Conservation (phyloP, 1,139 yeast genomes). For the Eremothecium sinecaudum region DNA sequence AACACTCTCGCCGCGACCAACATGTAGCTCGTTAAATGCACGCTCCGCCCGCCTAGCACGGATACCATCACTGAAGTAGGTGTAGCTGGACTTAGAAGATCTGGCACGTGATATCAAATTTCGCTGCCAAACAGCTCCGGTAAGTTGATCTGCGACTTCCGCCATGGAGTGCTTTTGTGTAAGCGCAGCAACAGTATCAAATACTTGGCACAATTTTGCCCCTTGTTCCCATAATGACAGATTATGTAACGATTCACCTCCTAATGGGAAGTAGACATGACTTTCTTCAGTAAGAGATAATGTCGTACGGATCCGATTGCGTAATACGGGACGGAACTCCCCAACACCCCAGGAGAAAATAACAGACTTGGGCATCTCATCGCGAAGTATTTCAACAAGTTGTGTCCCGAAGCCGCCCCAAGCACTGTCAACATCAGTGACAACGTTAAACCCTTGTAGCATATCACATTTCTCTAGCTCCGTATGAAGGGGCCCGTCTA, state of each 20-base stretch:
- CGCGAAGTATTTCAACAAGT: constrained; percentile 46
- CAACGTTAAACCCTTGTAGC: constrained; percentile 58
- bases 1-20: constrained; percentile 9
- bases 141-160: constrained; percentile 16
- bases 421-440: constrained; percentile 61
- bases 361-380: constrained; percentile 60
- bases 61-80: neutral
- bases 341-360: constrained; percentile 50
- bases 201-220: constrained; percentile 17
- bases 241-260: constrained; percentile 6
- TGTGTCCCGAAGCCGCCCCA: constrained; percentile 76
- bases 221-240: constrained; percentile 25
- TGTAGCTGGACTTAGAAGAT: neutral
- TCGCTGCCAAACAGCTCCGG: constrained; percentile 16
- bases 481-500: constrained; percentile 51
- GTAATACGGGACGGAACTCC: constrained; percentile 16
- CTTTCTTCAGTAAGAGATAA: constrained; percentile 21
- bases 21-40: neutral
- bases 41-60: neutral
- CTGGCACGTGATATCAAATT: constrained; percentile 18
- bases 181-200: constrained; percentile 19
- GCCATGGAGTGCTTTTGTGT: constrained; percentile 2
- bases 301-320: constrained; percentile 24
- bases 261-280: constrained; percentile 26
- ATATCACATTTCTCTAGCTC: constrained; percentile 71